A percentile compares a stretch with the other conserved stretches of the same genome.
phyloP scores from a whole-genome alignment of 768 basidiomycete genomes.

The Serendipita sp. region DNA sequence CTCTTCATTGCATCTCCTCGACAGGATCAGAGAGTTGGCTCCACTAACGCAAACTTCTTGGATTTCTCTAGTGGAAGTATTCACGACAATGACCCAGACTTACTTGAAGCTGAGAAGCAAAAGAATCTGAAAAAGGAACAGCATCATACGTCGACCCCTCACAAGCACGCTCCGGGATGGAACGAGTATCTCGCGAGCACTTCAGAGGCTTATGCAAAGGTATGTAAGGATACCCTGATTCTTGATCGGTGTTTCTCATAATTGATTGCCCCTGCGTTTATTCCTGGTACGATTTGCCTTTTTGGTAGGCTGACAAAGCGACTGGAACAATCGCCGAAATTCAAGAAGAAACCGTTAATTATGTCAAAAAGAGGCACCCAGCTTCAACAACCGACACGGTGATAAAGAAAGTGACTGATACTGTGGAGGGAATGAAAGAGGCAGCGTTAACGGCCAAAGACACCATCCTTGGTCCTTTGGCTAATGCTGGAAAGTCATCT shows the following conservation, averaged over 20 bases:
- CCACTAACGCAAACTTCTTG: neutral
- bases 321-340: conserved; percentile 10
- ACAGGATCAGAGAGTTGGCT: too few relatives aligned
- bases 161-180: conserved; percentile 48
- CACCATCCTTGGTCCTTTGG: conserved; percentile 1
- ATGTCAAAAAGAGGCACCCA: conserved; percentile 17
- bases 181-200: conserved; percentile 46
- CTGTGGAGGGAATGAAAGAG: neutral
- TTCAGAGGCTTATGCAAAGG: conserved; percentile 56
- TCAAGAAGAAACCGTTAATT: conserved; percentile 15
- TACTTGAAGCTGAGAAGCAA: conserved; percentile 38
- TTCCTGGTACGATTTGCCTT: neutral
- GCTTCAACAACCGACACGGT: neutral
- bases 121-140: conserved; percentile 32
- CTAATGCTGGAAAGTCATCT: neutral
- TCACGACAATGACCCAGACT: conserved; percentile 44
- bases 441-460: neutral
- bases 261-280: neutral
- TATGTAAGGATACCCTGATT: conserved; percentile 6
- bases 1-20: neutral
- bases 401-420: neutral
- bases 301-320: conserved; percentile 17
- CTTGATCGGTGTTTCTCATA: too few relatives aligned
- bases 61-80: conserved; percentile 25
- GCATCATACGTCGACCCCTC: conserved; percentile 33